Conservation (phyloP, 2,329 filamentous ascomycete genomes). For the Neofusicoccum laricinum region DNA sequence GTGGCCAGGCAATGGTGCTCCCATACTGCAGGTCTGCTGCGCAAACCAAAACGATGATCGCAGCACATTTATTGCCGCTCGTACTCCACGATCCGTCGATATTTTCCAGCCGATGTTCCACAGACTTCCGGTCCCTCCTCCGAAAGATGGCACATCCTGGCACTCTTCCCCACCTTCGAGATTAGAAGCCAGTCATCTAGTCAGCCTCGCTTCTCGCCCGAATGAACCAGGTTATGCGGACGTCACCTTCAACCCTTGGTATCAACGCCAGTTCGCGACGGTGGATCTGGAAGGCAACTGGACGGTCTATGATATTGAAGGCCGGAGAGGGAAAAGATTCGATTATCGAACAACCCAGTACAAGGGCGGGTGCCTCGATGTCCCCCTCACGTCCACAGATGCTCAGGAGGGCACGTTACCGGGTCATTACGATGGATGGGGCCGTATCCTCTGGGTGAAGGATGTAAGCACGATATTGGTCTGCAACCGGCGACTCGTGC, state of each 20-base stretch:
- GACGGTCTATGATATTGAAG: constrained; percentile 57
- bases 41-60: constrained; percentile 41
- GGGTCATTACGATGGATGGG: constrained; percentile 47
- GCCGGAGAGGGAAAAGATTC: neutral
- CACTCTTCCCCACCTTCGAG: constrained; percentile 43
- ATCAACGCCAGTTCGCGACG: constrained; percentile 60
- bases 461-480: constrained; percentile 51
- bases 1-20: constrained; percentile 55
- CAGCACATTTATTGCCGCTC: constrained; percentile 49
- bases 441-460: constrained; percentile 47
- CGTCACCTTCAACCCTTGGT: constrained; percentile 63
- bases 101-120: constrained; percentile 43
- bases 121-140: constrained; percentile 18
- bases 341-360: neutral
- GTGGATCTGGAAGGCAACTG: constrained; percentile 65
- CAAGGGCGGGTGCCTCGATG: constrained; percentile 18
- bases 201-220: constrained; percentile 51
- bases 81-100: constrained; percentile 30
- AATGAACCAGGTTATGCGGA: constrained; percentile 59
- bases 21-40: constrained; percentile 56
- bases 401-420: constrained; percentile 36
- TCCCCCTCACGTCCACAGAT: constrained; percentile 17
- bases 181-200: constrained; percentile 56
- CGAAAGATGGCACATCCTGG: neutral
- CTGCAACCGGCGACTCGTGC: constrained; percentile 45